These are phyloP conservation scores for Trifolium subterraneum DNA, from an alignment of 306 rosid genomes.

Conservation along the genomic window DNA sequence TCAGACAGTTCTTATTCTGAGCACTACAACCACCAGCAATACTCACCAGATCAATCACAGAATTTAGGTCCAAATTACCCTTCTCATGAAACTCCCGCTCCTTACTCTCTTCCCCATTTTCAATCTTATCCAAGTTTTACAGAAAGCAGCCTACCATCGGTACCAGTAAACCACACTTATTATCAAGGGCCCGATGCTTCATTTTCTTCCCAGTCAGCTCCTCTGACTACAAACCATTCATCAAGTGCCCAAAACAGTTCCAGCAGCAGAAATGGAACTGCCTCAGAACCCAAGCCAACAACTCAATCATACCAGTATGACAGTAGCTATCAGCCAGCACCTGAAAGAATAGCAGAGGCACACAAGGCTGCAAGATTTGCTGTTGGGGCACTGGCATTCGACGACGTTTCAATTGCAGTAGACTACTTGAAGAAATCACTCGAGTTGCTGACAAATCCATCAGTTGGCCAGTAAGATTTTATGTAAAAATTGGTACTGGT, in stretches of 20 bases:
- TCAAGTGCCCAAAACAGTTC: constrained; percentile 56
- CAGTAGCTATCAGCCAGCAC: constrained; percentile 80
- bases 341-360: constrained; percentile 94
- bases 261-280: constrained; percentile 61
- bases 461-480: constrained; percentile 56
- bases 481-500: constrained; percentile 15
- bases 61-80: constrained; percentile 63
- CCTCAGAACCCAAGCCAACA: constrained; percentile 56
- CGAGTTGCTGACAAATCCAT: constrained; percentile 90
- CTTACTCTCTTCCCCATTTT: constrained; percentile 69
- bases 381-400: constrained; percentile 98
- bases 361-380: constrained; percentile 99
- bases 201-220: constrained; percentile 66
- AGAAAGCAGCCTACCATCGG: constrained; percentile 82
- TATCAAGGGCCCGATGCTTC: constrained; percentile 79
- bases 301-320: constrained; percentile 72
- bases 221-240: constrained; percentile 56
- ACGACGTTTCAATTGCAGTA: constrained; percentile 88
- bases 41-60: constrained; percentile 70
- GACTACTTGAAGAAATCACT: constrained; percentile 87
- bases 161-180: constrained; percentile 61
- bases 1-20: constrained; percentile 71
- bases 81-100: constrained; percentile 59
- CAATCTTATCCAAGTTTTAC: constrained; percentile 97
- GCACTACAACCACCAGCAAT: constrained; percentile 68